Evolutionary conservation across 1,284 basidiomycete genomes (phyloP).

Genomic region (Lentinus polychrous): DNA sequence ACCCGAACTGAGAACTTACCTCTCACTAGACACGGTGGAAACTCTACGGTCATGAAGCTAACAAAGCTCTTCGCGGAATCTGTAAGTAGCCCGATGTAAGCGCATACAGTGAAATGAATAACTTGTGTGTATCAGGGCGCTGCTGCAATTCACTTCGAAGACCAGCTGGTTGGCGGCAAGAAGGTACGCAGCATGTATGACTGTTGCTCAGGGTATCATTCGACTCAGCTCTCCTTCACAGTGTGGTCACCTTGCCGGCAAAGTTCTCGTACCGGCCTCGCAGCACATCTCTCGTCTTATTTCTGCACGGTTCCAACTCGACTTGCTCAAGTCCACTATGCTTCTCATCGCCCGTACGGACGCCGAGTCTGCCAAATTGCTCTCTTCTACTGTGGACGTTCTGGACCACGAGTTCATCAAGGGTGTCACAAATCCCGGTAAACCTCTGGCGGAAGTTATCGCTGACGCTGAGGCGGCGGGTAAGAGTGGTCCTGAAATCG

Average conservation of each 20-base stretch:
- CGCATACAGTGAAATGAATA: background rate
- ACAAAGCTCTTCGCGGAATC: slow-evolving; percentile 89
- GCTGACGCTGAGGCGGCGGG: slow-evolving; percentile 70
- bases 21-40: slow-evolving; percentile 73
- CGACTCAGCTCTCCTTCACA: slow-evolving; percentile 17
- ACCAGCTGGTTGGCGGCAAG: slow-evolving; percentile 89
- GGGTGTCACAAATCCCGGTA: slow-evolving; percentile 51
- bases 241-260: slow-evolving; percentile 92
- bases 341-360: slow-evolving; percentile 89
- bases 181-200: slow-evolving; percentile 52
- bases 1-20: slow-evolving; percentile 11
- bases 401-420: slow-evolving; percentile 74
- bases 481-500: slow-evolving; percentile 63
- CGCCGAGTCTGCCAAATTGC: slow-evolving; percentile 82
- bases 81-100: slow-evolving; percentile 29
- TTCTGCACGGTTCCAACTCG: slow-evolving; percentile 82
- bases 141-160: slow-evolving; percentile 85
- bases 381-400: slow-evolving; percentile 79
- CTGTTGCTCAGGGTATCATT: no score
- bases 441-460: slow-evolving; percentile 69
- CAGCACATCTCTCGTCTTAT: slow-evolving; percentile 82
- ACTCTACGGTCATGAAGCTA: slow-evolving; percentile 97
- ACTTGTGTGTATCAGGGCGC: slow-evolving; percentile 50
- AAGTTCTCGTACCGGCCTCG: slow-evolving; percentile 86
- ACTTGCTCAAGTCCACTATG: slow-evolving; percentile 84